These are phyloP conservation scores for Citrullus colocynthis DNA, from an alignment of 306 rosid genomes.

Conservation along the genomic window DNA sequence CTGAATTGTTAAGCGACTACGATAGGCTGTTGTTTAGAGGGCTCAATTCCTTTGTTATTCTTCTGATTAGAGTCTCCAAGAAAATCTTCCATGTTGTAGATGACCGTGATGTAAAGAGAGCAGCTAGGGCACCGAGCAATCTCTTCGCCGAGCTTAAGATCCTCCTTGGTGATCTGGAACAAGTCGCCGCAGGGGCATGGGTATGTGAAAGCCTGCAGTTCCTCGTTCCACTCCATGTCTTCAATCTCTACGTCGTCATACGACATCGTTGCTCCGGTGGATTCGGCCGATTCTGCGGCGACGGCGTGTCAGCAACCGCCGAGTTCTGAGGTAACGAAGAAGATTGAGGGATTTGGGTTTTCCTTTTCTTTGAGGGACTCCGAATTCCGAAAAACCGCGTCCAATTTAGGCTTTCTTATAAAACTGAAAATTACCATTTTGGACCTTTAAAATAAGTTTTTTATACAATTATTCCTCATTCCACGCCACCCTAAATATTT, in stretches of 20 bases:
- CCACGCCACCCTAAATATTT: too few species aligned
- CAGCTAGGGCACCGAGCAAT: slow-evolving; percentile 98
- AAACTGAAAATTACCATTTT: too few species aligned
- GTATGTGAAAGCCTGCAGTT: slow-evolving; percentile 66
- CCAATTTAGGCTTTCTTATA: neutral
- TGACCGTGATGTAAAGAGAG: slow-evolving; percentile 82
- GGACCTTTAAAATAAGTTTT: too few species aligned
- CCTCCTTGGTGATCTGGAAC: slow-evolving; percentile 83
- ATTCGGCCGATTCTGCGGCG: neutral
- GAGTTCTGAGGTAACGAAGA: neutral
- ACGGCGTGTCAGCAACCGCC: neutral
- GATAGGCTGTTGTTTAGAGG: slow-evolving; percentile 36
- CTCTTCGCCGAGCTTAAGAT: slow-evolving; percentile 80
- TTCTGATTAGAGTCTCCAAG: slow-evolving; percentile 26
- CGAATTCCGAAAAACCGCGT: neutral
- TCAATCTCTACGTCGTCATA: slow-evolving; percentile 98
- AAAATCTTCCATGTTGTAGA: slow-evolving; percentile 79
- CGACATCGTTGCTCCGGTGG: slow-evolving; percentile 37
- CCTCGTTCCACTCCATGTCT: slow-evolving; percentile 95
- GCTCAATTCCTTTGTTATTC: slow-evolving; percentile 15
- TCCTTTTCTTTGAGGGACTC: neutral
- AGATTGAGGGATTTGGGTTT: neutral
- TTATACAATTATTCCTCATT: too few species aligned
- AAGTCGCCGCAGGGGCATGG: slow-evolving; percentile 98
- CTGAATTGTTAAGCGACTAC: slow-evolving; percentile 45